A percentile compares a stretch with the other conserved stretches of the same genome.
phyloP scores from a whole-genome alignment of 306 rosid genomes.

The Fragaria iinumae region DNA sequence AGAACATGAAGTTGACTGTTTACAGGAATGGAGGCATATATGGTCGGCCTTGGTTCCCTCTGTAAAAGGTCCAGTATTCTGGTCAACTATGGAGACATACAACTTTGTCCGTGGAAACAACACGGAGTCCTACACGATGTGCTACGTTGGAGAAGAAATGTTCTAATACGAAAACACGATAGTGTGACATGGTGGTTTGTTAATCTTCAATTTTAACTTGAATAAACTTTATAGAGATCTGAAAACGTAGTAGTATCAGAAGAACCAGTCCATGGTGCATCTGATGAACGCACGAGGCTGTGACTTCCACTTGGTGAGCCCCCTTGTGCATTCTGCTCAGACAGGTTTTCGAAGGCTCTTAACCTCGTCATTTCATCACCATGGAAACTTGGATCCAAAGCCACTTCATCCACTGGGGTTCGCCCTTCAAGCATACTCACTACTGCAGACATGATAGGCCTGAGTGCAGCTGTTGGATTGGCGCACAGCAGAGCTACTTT shows the following conservation, averaged over 20 bases:
- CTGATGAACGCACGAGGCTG: neutral
- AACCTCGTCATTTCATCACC: slow-evolving; percentile 1
- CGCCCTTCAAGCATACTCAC: slow-evolving; percentile 64
- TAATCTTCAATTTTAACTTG: too few relatives aligned
- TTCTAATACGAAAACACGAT: too few relatives aligned
- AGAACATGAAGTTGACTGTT: too few relatives aligned
- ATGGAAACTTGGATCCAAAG: slow-evolving; percentile 4
- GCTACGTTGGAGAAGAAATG: too few relatives aligned
- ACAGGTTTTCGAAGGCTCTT: neutral
- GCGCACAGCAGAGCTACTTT: slow-evolving; percentile 64
- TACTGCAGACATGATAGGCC: slow-evolving; percentile 64
- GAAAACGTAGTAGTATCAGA: too few relatives aligned
- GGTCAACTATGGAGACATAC: neutral
- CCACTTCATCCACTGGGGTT: neutral
- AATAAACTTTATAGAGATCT: too few relatives aligned
- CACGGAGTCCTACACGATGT: too few relatives aligned
- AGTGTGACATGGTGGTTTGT: too few relatives aligned
- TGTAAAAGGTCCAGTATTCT: neutral
- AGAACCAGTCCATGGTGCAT: too few relatives aligned
- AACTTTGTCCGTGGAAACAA: too few relatives aligned
- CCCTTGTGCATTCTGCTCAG: neutral
- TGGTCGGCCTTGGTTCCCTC: neutral
- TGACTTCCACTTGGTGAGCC: slow-evolving; percentile 1
- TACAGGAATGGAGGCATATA: neutral
- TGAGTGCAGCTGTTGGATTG: slow-evolving; percentile 37